Conservation (phyloP, 148 eudicot species). For the Chenopodium quinoa region DNA sequence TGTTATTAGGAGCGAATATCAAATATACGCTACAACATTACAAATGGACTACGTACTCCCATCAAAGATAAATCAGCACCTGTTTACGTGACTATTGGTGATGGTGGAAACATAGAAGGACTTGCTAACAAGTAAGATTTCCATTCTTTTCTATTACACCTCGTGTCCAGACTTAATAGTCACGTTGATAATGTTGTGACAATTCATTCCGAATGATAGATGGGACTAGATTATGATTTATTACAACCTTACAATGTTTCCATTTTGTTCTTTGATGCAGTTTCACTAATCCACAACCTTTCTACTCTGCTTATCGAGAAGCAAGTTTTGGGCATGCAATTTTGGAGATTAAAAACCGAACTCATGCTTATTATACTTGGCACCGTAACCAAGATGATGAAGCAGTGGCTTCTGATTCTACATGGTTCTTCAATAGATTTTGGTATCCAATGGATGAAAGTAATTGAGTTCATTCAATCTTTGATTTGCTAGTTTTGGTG, state of each 20-base stretch:
- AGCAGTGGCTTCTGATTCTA: slow-evolving; percentile 38
- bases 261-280: slow-evolving; percentile 18
- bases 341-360: slow-evolving; percentile 51
- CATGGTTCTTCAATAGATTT: slow-evolving; percentile 46
- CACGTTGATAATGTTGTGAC: no score
- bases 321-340: slow-evolving; percentile 57
- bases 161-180: no score
- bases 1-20: slow-evolving; percentile 46
- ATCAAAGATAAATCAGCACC: slow-evolving; percentile 52
- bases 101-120: slow-evolving; percentile 72
- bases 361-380: slow-evolving; percentile 56
- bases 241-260: no score
- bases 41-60: slow-evolving; percentile 43
- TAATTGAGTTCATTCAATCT: neutral
- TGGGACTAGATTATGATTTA: neutral
- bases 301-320: slow-evolving; percentile 51
- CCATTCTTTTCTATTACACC: neutral
- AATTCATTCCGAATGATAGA: no score
- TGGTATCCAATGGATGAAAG: slow-evolving; percentile 43
- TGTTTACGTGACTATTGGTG: slow-evolving; percentile 51
- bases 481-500: neutral
- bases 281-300: slow-evolving; percentile 40
- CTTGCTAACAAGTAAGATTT: slow-evolving; percentile 37
- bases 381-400: slow-evolving; percentile 52
- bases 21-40: slow-evolving; percentile 52